phyloP scores from a whole-genome alignment of 371 early-diverging fungal species.

The Polyrhizophydium stewartii region DNA sequence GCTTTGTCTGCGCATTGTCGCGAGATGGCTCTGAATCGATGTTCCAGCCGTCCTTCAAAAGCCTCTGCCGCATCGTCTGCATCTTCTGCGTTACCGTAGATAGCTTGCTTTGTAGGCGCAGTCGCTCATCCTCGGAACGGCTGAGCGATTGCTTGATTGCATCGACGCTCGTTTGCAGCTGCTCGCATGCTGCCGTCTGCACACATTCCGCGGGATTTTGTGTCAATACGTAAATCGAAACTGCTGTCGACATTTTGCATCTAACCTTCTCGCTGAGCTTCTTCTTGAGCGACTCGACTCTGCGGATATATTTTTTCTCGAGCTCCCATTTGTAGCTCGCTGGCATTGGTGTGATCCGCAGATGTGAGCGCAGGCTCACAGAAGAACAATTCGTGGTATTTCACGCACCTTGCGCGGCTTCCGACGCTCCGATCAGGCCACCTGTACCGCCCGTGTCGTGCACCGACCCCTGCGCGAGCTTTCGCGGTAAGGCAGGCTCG shows the following conservation, averaged over 20 bases:
- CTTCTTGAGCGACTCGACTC: conserved; percentile 13
- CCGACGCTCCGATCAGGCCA: no score
- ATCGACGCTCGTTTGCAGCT: not conserved
- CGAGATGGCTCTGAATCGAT: not conserved
- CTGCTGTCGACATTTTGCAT: no score
- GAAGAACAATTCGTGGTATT: no score
- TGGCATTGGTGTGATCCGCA: not conserved
- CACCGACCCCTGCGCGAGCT: no score
- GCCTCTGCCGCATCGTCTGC: no score
- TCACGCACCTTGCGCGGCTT: no score
- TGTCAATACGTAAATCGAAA: not conserved
- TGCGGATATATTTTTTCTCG: conserved; percentile 19
- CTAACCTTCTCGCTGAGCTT: conserved; percentile 27
- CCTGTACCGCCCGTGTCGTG: no score
- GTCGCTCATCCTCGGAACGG: conserved; percentile 21
- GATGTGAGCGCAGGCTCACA: no score
- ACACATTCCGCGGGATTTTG: not conserved
- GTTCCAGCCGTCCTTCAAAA: not conserved
- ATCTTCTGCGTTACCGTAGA: conserved; percentile 3
- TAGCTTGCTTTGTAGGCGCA: conserved; percentile 19
- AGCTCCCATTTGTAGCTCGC: conserved; percentile 19
- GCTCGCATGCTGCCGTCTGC: not conserved
- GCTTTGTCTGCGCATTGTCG: not conserved
- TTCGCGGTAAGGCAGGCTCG: no score
- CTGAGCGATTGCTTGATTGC: conserved; percentile 2